A percentile compares a stretch with the other conserved stretches of the same genome.
phyloP scores from a whole-genome alignment of 2,329 filamentous ascomycete species.

The Phaeosphaeria sp. region DNA sequence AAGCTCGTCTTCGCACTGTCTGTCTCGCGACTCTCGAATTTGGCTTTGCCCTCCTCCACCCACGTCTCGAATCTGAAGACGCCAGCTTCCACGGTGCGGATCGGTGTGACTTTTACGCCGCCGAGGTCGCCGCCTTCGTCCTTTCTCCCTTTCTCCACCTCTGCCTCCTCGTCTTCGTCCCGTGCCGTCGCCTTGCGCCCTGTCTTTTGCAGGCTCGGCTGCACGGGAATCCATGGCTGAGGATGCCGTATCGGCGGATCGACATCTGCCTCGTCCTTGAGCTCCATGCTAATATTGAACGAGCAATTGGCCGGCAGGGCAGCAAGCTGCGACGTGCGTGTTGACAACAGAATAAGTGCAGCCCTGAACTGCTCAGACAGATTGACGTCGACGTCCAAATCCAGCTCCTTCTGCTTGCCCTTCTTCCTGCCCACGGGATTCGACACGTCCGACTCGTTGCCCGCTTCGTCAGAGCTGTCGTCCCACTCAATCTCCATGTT shows the following conservation, averaged over 20 bases:
- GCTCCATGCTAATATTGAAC: conserved; percentile 78
- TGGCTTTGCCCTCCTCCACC: conserved; percentile 70
- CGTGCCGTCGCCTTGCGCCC: conserved; percentile 28
- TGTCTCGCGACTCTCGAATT: conserved; percentile 42
- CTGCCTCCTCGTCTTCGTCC: conserved; percentile 22
- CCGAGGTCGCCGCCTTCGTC: conserved; percentile 51
- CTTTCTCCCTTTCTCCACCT: conserved; percentile 9
- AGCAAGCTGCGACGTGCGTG: conserved; percentile 64
- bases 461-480: conserved; percentile 13
- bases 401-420: conserved; percentile 20
- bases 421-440: conserved; percentile 2
- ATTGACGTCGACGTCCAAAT: conserved; percentile 54
- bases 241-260: conserved; percentile 57
- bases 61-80: conserved; percentile 72
- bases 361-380: conserved; percentile 77
- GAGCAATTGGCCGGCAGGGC: conserved; percentile 70
- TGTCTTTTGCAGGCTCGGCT: conserved; percentile 54
- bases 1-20: conserved; percentile 23
- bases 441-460: conserved; percentile 3
- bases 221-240: conserved; percentile 67
- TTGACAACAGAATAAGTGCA: conserved; percentile 68
- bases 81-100: conserved; percentile 69
- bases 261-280: conserved; percentile 65
- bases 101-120: conserved; percentile 64
- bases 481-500: conserved; percentile 59